Evolutionary conservation across 163 green algal species (phyloP), one percentile per base, ranked within the genome.

Genomic region (Chlorella variabilis): DNA sequence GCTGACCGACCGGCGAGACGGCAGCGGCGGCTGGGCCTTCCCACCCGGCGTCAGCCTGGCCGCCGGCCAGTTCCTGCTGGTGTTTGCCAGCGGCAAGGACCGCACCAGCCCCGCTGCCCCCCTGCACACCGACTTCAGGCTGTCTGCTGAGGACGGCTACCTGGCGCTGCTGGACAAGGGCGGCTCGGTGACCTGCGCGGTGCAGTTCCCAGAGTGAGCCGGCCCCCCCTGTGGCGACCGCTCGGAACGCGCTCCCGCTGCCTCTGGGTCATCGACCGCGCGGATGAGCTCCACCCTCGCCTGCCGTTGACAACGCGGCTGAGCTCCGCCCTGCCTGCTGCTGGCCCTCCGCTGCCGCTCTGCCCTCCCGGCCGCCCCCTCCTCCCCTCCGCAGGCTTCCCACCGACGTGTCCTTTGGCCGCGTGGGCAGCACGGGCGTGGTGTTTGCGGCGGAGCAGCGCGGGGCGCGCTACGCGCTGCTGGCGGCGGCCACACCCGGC

Each of bases 51-150:
- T 71, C 34, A 68, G 29, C 31, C 61, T 88, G 39, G 58, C 45
- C 1, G 48, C 78, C 18, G 48, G 62, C 15, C 41, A 75, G 41
- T 83, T 71, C 58, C 27, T 85, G 31, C 23, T 85, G 7, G n/a
- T 88, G 2, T 45, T 80, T 58, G 58, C 63, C 20, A 71, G 76
- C 36, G 71, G 77, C 38, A 62, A 68, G 59, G 73, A 77, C n/a
- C 66, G 45, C 56, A n/a, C n/a, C 56, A 36, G 20, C 33, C 27
- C 70, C 1, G 48, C 34, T 20, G 33, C 21, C 2, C 70, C 75
- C 1, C 48, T 85, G 34, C 80, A 85, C 62, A 61, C 71, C 20
- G 54, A 58, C 49, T 85, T 88, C 49, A 83, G 68, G 61, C 61
- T 88, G 69, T 62, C 33, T 11, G 5, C 17, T 9, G 29, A 61